Conservation (phyloP, 106 monocot species). For the Alisma plantagoaquatica region DNA sequence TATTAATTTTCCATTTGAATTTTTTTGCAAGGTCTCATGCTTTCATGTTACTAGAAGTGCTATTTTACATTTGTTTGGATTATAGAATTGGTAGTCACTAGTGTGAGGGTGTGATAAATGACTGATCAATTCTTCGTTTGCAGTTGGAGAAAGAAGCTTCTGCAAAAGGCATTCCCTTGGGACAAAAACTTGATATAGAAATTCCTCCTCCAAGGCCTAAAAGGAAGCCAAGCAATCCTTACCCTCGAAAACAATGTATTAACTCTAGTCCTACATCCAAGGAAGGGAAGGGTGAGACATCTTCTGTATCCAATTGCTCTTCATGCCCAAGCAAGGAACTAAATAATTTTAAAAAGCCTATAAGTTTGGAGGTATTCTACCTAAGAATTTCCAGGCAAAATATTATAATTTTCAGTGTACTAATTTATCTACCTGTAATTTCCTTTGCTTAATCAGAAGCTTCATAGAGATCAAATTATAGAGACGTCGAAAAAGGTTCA, state of each 20-base stretch:
- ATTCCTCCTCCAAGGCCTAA: slow-evolving; percentile 96
- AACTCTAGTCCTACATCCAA: slow-evolving; percentile 15
- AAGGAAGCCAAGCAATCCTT: slow-evolving; percentile 81
- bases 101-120: too few species aligned
- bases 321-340: slow-evolving; percentile 12
- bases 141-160: slow-evolving; percentile 81
- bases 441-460: slow-evolving; percentile 17
- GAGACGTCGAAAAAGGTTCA: slow-evolving; percentile 26
- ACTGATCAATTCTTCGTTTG: too few species aligned
- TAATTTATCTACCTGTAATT: background rate
- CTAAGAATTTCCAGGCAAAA: too few species aligned
- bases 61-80: too few species aligned
- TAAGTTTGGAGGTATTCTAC: slow-evolving; percentile 37
- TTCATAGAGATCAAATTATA: slow-evolving; percentile 10
- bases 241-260: slow-evolving; percentile 55
- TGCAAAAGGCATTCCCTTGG: slow-evolving; percentile 45
- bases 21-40: too few species aligned
- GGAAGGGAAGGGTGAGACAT: slow-evolving; percentile 29
- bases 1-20: too few species aligned
- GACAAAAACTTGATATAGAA: slow-evolving; percentile 69
- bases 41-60: too few species aligned
- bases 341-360: slow-evolving; percentile 22
- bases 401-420: too few species aligned
- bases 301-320: slow-evolving; percentile 27
- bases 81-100: too few species aligned